Conservation (phyloP, 2,329 filamentous ascomycete genomes). For the Clonostachys solani region DNA sequence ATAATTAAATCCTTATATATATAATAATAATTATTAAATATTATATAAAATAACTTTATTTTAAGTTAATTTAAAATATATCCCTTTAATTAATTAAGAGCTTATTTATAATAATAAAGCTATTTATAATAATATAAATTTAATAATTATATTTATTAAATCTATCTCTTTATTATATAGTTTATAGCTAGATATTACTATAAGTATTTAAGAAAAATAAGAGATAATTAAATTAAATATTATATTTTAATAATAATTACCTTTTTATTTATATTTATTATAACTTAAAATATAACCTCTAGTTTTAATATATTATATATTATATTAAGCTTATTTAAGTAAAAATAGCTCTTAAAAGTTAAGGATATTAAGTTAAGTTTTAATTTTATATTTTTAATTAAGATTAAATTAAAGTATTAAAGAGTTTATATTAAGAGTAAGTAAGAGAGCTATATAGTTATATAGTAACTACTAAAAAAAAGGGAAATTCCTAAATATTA, state of each 20-base stretch:
- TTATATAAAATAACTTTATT: too few species aligned
- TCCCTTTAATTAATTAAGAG: too few species aligned
- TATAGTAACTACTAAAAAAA: too few species aligned
- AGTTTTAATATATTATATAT: background rate
- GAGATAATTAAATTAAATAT: background rate
- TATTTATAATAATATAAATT: too few species aligned
- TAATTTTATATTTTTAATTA: constrained; percentile 2
- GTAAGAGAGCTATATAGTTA: background rate
- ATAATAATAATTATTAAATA: too few species aligned
- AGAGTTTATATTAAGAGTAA: background rate
- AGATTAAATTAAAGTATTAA: background rate
- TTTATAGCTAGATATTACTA: background rate
- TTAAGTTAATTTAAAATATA: too few species aligned
- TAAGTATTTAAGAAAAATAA: constrained; percentile 1
- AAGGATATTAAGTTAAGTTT: background rate
- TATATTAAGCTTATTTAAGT: background rate
- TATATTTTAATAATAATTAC: background rate
- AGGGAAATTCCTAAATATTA: too few species aligned
- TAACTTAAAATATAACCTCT: background rate
- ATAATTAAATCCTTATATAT: too few species aligned
- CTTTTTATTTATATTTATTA: background rate
- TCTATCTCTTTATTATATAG: background rate
- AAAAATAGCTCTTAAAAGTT: background rate
- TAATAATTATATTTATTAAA: constrained; percentile 1
- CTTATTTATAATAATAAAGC: too few species aligned